Percentiles rank a stretch among this genome's conserved stretches.
Conservation (phyloP, 1,284 basidiomycete genomes). For the Crepidotus sp. region DNA sequence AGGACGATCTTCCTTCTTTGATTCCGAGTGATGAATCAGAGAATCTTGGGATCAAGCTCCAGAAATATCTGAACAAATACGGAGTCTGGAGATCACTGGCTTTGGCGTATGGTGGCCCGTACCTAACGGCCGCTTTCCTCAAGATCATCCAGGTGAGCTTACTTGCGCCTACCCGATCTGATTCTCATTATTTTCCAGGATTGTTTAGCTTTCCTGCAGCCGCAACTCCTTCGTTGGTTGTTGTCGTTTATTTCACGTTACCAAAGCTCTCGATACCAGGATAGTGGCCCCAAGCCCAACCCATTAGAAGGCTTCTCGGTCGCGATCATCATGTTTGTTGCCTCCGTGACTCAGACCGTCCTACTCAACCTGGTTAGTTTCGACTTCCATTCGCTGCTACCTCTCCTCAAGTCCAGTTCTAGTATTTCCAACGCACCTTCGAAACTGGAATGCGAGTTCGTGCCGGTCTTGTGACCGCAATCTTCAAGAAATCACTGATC, state of each 20-base stretch:
- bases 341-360: slow-evolving; percentile 72
- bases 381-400: background rate
- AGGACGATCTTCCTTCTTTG: slow-evolving; percentile 69
- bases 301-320: slow-evolving; percentile 63
- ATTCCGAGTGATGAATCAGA: slow-evolving; percentile 65
- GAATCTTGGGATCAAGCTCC: slow-evolving; percentile 60
- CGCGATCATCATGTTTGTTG: slow-evolving; percentile 71
- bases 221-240: slow-evolving; percentile 78
- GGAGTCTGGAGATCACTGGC: slow-evolving; percentile 69
- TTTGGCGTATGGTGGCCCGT: slow-evolving; percentile 73
- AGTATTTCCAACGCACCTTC: slow-evolving; percentile 77
- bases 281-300: slow-evolving; percentile 23
- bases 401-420: background rate
- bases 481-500: slow-evolving; percentile 82
- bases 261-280: slow-evolving; percentile 37
- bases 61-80: slow-evolving; percentile 49
- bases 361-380: slow-evolving; percentile 57
- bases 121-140: slow-evolving; percentile 54
- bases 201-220: slow-evolving; percentile 76
- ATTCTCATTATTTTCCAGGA: slow-evolving; percentile 39
- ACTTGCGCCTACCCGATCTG: background rate
- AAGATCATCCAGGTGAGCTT: slow-evolving; percentile 47
- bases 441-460: slow-evolving; percentile 86
- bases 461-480: slow-evolving; percentile 76
- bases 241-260: slow-evolving; percentile 78